Base-by-base conservation (phyloP, 2,329 filamentous ascomycete genomes). In the Sclerotinia spermophila region DNA sequence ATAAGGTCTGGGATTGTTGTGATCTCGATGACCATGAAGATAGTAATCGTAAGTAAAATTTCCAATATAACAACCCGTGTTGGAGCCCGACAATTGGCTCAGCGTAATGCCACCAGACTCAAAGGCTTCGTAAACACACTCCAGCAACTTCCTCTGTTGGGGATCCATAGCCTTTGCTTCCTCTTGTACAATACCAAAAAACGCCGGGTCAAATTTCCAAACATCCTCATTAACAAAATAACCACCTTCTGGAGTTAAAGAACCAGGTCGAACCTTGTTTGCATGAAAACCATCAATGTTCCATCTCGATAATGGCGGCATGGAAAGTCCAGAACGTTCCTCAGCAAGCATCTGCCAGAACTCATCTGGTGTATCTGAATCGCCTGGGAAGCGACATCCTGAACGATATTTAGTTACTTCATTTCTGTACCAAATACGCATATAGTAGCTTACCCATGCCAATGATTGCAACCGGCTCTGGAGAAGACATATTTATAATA, bases 321-420 rank as follows among this genome's bases (percentile, higher is more conserved):
- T 73, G 5, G 68, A 62, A 27, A 59, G 13, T 64, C 42, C 64
- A 42, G 72, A 72, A 21, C 68, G 48, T 45, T 68, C 69, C 24
- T 72, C 62, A 21, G 44, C 67, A 38, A 76, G 58, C 59, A 75
- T 44, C 27, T 75, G 48, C 74, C 73, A 76, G 30, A 76, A 67
- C 33, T 70, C 59, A 35, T 64, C 33, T 5, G 75, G 58, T 1
- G 73, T 73, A 27, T 69, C 65, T 27, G 70, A 65, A 55, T 82
- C 78, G 4, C 85, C 85, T 7, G 86, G 85, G 56, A 87, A 86
- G 13, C 85, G 82, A 62, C 85, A 82, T 15, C 67, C 67, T 69
- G 27, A 30, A 53, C 4, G 1, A 17, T 38, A 1, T 5, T 62
- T 51, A 48, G 45, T 5, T 21, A 61, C 8, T 51, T 62, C 24